Evolutionary conservation across 352 stramenopile genomes (phyloP).

Genomic region (Phytophthora hybrid): DNA sequence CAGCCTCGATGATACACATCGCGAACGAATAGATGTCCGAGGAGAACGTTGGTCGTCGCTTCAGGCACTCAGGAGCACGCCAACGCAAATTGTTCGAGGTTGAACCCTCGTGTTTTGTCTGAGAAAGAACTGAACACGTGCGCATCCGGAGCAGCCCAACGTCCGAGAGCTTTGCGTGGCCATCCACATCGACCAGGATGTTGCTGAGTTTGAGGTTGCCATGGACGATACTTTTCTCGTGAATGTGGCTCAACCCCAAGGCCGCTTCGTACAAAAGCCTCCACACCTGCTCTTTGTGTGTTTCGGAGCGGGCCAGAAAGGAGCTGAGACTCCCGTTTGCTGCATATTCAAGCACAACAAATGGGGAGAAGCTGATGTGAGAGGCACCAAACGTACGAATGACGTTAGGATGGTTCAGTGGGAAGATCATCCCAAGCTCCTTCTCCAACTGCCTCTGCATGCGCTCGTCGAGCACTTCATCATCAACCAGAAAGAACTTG

Average conservation of each 20-base stretch:
- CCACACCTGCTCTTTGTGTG: not conserved
- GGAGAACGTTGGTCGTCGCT: conserved; percentile 14
- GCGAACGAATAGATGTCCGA: conserved; percentile 45
- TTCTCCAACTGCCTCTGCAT: conserved; percentile 11
- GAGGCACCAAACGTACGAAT: not conserved
- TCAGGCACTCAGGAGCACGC: conserved; percentile 41
- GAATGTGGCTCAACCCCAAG: conserved; percentile 34
- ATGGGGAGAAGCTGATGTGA: not conserved
- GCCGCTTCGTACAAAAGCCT: conserved; percentile 20
- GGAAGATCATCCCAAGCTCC: conserved; percentile 22
- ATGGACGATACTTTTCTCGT: conserved; percentile 32
- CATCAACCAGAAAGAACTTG: conserved; percentile 23
- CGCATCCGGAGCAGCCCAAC: conserved; percentile 24
- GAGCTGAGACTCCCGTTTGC: not conserved
- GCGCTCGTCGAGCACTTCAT: not conserved
- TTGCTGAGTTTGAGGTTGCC: conserved; percentile 43
- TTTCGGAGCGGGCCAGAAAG: not conserved
- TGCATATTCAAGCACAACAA: not conserved
- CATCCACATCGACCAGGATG: conserved; percentile 26
- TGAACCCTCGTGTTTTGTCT: conserved; percentile 22
- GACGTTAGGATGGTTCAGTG: not conserved
- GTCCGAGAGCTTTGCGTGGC: conserved; percentile 34
- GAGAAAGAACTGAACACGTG: not conserved
- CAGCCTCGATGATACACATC: conserved; percentile 45
- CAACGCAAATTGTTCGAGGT: conserved; percentile 21